Percentiles rank a stretch among this genome's conserved stretches.
These are phyloP conservation scores for Neurospora africana DNA, from an alignment of 495 filamentous ascomycete genomes.

Conservation along the genomic window DNA sequence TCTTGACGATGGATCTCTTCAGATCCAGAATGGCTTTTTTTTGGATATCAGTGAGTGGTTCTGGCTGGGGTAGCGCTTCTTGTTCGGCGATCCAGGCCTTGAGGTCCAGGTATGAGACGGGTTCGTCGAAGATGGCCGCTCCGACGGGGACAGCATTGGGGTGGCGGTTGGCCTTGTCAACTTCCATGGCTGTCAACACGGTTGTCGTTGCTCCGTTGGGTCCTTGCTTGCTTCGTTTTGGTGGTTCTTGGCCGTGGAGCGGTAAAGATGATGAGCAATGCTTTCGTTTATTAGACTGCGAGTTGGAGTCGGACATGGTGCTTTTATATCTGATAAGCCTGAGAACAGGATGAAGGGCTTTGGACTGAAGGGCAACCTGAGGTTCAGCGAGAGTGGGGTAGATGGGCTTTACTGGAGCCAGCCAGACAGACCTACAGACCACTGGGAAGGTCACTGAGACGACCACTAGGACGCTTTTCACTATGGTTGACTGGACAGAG, in stretches of 20 bases:
- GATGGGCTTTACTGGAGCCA: not conserved
- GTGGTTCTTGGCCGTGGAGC: not conserved
- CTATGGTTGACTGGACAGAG: not conserved
- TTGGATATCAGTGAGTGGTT: conserved; percentile 22
- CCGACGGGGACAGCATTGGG: not conserved
- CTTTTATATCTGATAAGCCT: not conserved
- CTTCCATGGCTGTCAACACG: not conserved
- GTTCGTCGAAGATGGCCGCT: conserved; percentile 2
- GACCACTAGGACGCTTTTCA: not conserved
- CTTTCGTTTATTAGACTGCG: not conserved
- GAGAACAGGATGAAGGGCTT: not conserved
- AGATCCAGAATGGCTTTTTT: conserved; percentile 23
- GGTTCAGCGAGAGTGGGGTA: not conserved
- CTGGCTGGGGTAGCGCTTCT: conserved; percentile 15
- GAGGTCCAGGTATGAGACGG: conserved; percentile 20
- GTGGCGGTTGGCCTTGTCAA: not conserved
- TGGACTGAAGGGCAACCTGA: not conserved
- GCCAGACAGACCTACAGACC: not conserved
- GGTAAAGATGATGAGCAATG: not conserved
- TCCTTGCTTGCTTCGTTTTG: not conserved
- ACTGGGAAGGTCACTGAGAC: not conserved
- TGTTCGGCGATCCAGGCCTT: conserved; percentile 27
- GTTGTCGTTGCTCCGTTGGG: not conserved
- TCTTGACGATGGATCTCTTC: conserved; percentile 10
- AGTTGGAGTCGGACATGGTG: not conserved